A percentile compares a stretch with the other conserved stretches of the same genome.
phyloP scores from a whole-genome alignment of 2,329 filamentous ascomycete genomes.

The Hymenoscyphus albidus region DNA sequence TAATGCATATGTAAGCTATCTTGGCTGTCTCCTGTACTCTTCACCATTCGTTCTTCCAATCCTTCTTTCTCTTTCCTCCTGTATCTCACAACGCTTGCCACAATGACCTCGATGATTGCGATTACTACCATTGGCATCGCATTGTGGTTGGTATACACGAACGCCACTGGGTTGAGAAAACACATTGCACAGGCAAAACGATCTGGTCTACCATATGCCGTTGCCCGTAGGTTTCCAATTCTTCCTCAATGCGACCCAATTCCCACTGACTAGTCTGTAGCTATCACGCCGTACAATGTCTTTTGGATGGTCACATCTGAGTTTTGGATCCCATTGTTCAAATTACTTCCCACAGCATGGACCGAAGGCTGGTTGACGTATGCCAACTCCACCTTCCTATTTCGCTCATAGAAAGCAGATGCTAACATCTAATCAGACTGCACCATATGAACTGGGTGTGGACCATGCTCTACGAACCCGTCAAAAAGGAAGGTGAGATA shows the following conservation, averaged over 20 bases:
- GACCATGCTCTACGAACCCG: conserved; percentile 52
- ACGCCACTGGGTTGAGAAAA: conserved; percentile 35
- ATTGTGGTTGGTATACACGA: conserved; percentile 26
- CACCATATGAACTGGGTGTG: conserved; percentile 51
- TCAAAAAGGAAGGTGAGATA: conserved; percentile 56
- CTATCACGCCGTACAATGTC: conserved; percentile 46
- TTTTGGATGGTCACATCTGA: conserved; percentile 53
- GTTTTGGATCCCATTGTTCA: conserved; percentile 54
- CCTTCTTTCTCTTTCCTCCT: background rate
- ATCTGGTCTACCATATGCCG: conserved; percentile 49
- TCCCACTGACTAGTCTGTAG: conserved; percentile 34
- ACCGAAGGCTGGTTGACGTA: conserved; percentile 60
- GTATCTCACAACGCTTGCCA: background rate
- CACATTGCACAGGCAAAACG: conserved; percentile 50
- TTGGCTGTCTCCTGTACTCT: background rate
- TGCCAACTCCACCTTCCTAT: conserved; percentile 29
- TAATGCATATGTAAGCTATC: background rate
- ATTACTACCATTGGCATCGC: conserved; percentile 21
- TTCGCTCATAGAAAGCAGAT: background rate
- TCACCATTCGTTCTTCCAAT: background rate
- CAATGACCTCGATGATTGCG: conserved; percentile 26
- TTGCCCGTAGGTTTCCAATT: conserved; percentile 46
- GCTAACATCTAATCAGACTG: background rate
- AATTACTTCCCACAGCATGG: conserved; percentile 49
- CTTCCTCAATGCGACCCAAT: background rate